A percentile compares a stretch with the other conserved stretches of the same genome.
Conservation (phyloP, 345 rosid species). For the Hibiscus trionum region DNA sequence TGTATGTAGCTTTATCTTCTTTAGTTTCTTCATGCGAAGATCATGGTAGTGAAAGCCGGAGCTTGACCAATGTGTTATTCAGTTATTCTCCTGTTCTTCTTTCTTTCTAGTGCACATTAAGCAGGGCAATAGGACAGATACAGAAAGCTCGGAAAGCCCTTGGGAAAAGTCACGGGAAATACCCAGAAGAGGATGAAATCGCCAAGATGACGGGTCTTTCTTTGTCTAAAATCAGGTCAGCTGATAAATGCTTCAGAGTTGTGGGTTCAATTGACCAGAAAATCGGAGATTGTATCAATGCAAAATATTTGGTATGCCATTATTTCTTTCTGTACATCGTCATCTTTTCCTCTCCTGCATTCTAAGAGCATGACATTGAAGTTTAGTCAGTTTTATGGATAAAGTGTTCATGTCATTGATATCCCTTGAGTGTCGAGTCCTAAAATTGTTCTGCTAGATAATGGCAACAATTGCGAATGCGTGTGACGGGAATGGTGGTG, state of each 20-base stretch:
- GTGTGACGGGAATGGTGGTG: not conserved
- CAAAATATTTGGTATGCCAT: slow-evolving; percentile 51
- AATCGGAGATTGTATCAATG: slow-evolving; percentile 36
- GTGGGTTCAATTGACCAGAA: slow-evolving; percentile 75
- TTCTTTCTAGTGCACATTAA: slow-evolving; percentile 34
- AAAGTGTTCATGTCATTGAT: not conserved
- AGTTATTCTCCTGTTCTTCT: slow-evolving; percentile 3
- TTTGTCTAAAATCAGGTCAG: slow-evolving; percentile 58
- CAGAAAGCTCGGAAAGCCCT: slow-evolving; percentile 58
- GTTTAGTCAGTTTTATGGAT: not conserved
- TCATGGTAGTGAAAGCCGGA: not conserved
- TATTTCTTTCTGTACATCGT: not conserved
- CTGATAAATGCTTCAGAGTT: slow-evolving; percentile 56
- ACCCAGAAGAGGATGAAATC: slow-evolving; percentile 51
- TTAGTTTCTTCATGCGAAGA: slow-evolving; percentile 1
- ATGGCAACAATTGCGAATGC: not conserved
- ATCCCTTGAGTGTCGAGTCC: not conserved
- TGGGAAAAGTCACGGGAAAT: slow-evolving; percentile 39
- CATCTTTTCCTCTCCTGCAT: not conserved
- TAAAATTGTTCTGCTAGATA: not conserved
- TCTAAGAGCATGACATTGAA: not conserved
- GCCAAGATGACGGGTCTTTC: slow-evolving; percentile 55
- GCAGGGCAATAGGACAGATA: slow-evolving; percentile 46
- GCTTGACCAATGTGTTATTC: slow-evolving; percentile 6
- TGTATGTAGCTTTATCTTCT: slow-evolving; percentile 31